Base-by-base conservation (phyloP, 768 basidiomycete species). In the Amanita exitialis region DNA sequence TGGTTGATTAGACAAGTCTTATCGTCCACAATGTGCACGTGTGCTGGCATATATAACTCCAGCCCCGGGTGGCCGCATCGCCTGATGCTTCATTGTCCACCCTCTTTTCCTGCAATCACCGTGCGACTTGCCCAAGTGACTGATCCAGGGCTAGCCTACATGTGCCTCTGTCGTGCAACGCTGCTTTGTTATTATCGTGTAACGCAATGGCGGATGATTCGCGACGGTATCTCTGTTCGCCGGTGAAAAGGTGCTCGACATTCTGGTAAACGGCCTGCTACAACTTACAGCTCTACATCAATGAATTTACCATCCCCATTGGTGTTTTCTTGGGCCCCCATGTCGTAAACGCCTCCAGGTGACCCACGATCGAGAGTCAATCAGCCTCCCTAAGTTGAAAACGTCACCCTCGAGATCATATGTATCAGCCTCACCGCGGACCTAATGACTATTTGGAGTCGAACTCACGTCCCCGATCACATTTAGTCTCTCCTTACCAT, bases 361-460 rank as follows among this genome's bases (percentile, higher is more conserved):
- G 23, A 91, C 57, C 92, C 92, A 5, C 75, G 84, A 2, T 70
- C 72, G 2, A 95, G 92, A 91, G 20, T 36, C 34, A 18, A 18
- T 8, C 34, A 32, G 12, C 77, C 76, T 16, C 25, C 61, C 3
- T n/a, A 58, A 65, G 59, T 70, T 32, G 73, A 78, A 59, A 64
- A 69, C 3, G 78, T 99, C 53, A 97, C 94, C 1, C 63, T 68
- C n/a, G 92, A 95, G 64, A 68, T 95, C 12, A 93, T 83, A 69
- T 76, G 93, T 6, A 66, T 96, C 27, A 86, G 95, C 44, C 86
- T 98, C 39, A 92, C 86, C 4, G 84, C 88, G 2, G 90, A 91
- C 21, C 79, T 97, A 1, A 98, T 99, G 59, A 89, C 93, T 4
- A 90, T 97, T n/a, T 25, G 95, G 95, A 2, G 90, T 94, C 23